phyloP scores from a whole-genome alignment of 208 protist species.

The Giardia muris region DNA sequence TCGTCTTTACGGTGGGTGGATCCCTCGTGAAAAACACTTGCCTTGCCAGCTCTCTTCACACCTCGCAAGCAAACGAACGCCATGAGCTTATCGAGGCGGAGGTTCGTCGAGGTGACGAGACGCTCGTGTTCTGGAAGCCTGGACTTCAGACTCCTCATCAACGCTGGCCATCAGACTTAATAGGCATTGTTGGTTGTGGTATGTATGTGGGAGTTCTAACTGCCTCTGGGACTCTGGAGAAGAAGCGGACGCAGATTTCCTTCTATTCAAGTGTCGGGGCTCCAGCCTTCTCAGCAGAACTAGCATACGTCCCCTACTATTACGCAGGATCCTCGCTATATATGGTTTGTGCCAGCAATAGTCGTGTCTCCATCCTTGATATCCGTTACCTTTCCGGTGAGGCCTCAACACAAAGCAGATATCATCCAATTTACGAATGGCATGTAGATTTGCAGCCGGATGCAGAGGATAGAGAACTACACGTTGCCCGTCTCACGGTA shows the following conservation, averaged over 20 bases:
- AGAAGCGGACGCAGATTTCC: background rate
- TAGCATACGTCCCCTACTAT: slow-evolving; percentile 8
- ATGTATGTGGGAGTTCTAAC: background rate
- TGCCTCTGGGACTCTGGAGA: background rate
- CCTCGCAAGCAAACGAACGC: no score
- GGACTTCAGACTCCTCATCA: background rate
- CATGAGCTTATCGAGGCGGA: no score
- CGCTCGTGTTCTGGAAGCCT: slow-evolving; percentile 8
- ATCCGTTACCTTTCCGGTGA: background rate
- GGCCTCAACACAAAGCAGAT: background rate
- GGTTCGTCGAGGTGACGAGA: background rate
- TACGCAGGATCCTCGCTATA: background rate
- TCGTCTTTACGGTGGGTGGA: background rate
- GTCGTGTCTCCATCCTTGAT: slow-evolving; percentile 8
- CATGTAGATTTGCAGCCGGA: slow-evolving; percentile 17
- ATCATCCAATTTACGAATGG: background rate
- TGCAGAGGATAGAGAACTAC: background rate
- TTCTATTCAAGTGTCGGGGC: slow-evolving; percentile 19
- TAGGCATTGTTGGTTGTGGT: background rate
- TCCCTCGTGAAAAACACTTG: background rate
- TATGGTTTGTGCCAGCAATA: background rate
- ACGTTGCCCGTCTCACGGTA: background rate
- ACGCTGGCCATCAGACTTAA: background rate
- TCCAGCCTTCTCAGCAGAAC: slow-evolving; percentile 1
- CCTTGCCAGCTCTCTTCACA: no score